These are phyloP conservation scores for Boletus vinaceobasis DNA, from an alignment of 768 basidiomycete species.

Conservation along the genomic window DNA sequence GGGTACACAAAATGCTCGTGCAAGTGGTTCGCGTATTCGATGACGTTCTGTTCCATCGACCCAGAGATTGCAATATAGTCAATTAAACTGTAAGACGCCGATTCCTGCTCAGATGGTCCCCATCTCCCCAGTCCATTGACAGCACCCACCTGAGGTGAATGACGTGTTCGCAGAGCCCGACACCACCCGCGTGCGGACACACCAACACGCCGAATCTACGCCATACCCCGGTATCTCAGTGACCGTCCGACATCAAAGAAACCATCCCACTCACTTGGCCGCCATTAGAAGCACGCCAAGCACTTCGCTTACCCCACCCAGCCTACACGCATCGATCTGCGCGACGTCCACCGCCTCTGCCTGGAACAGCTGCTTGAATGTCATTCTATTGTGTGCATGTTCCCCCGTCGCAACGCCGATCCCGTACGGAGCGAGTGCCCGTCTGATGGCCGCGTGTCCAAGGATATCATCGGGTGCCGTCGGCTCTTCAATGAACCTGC, in stretches of 20 bases:
- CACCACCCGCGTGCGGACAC: slow-evolving; percentile 91
- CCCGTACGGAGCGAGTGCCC: slow-evolving; percentile 69
- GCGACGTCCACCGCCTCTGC: slow-evolving; percentile 86
- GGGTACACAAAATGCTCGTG: slow-evolving; percentile 89
- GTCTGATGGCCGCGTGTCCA: slow-evolving; percentile 77
- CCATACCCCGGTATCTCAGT: neutral
- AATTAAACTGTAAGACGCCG: slow-evolving; percentile 56
- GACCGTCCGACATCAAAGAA: neutral
- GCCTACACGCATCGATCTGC: slow-evolving; percentile 85
- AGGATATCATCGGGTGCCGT: slow-evolving; percentile 90
- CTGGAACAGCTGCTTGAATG: slow-evolving; percentile 94
- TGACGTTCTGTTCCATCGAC: slow-evolving; percentile 86
- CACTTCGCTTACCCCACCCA: slow-evolving; percentile 89
- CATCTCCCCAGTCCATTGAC: neutral
- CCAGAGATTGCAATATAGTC: slow-evolving; percentile 90
- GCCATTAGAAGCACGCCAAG: slow-evolving; percentile 86
- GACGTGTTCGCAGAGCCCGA: slow-evolving; percentile 90
- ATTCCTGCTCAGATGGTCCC: neutral
- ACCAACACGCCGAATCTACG: slow-evolving; percentile 78
- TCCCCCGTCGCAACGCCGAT: slow-evolving; percentile 95
- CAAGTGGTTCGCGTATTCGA: slow-evolving; percentile 82
- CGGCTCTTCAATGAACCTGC: slow-evolving; percentile 90
- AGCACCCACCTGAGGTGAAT: slow-evolving; percentile 66
- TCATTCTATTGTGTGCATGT: slow-evolving; percentile 91
- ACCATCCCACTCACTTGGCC: slow-evolving; percentile 55